A percentile compares a stretch with the other conserved stretches of the same genome.
phyloP scores from a whole-genome alignment of 768 basidiomycete species.

The Boletus bicolor region DNA sequence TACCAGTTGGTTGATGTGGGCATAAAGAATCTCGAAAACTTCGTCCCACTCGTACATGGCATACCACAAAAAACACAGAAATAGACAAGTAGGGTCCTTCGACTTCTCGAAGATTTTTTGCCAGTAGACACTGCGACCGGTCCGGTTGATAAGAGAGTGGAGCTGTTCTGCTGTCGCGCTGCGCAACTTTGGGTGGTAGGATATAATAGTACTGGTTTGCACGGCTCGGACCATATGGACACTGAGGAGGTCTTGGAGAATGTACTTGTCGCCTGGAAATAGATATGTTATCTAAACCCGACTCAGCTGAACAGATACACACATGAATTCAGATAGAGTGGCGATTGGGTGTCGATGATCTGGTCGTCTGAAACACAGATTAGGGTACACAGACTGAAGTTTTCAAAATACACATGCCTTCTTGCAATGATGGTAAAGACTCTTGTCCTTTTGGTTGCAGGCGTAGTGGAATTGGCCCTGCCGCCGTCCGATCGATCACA shows the following conservation, averaged over 20 bases:
- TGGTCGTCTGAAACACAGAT: slow-evolving; percentile 13
- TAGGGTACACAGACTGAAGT: background rate
- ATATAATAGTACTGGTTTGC: slow-evolving; percentile 22
- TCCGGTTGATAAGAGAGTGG: slow-evolving; percentile 28
- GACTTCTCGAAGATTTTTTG: slow-evolving; percentile 21
- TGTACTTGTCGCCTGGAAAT: slow-evolving; percentile 15
- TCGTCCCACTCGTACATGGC: slow-evolving; percentile 64
- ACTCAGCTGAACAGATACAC: slow-evolving; percentile 8
- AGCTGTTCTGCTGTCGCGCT: slow-evolving; percentile 24
- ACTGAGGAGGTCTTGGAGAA: slow-evolving; percentile 47
- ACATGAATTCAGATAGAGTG: slow-evolving; percentile 38
- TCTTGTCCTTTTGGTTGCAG: background rate
- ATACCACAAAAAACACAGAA: slow-evolving; percentile 56
- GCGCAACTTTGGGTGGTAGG: slow-evolving; percentile 29
- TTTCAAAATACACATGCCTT: slow-evolving; percentile 2
- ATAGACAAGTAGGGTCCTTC: slow-evolving; percentile 53
- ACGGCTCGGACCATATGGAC: slow-evolving; percentile 47
- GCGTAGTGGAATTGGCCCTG: background rate
- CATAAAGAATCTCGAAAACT: slow-evolving; percentile 48
- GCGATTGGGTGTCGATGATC: slow-evolving; percentile 52
- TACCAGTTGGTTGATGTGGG: slow-evolving; percentile 50
- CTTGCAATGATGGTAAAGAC: background rate
- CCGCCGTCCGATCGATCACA: slow-evolving; percentile 20
- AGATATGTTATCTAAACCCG: background rate
- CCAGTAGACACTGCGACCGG: slow-evolving; percentile 34